Percentiles rank a stretch among this genome's conserved stretches.
phyloP scores from a whole-genome alignment of 495 filamentous ascomycete genomes.

The Penicillium waksmanii region DNA sequence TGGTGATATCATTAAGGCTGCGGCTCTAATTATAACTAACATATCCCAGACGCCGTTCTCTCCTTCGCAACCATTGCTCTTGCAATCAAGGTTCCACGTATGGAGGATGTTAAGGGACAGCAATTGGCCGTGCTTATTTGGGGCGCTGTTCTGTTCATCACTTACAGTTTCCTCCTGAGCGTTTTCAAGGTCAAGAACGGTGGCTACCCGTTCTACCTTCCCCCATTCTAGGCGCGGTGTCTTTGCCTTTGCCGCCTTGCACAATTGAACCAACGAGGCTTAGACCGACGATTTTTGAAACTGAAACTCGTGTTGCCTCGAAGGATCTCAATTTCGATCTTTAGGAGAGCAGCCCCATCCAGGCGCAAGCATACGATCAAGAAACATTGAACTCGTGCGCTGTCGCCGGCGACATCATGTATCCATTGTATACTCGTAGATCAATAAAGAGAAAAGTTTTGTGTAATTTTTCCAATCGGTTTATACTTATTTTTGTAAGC shows the following conservation, averaged over 20 bases:
- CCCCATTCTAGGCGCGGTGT: constrained; percentile 67
- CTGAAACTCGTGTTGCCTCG: not conserved
- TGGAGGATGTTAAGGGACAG: constrained; percentile 75
- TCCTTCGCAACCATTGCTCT: constrained; percentile 89
- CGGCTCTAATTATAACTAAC: constrained; percentile 14
- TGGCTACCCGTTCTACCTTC: constrained; percentile 91
- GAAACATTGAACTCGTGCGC: constrained; percentile 6
- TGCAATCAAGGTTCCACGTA: constrained; percentile 88
- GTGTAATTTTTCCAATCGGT: not conserved
- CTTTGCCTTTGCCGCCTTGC: not conserved
- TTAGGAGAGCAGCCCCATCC: not conserved
- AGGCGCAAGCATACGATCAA: constrained; percentile 1
- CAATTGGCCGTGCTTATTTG: constrained; percentile 82
- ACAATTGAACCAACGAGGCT: not conserved
- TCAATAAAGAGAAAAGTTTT: constrained; percentile 9
- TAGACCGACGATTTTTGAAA: not conserved
- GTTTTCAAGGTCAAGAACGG: constrained; percentile 94
- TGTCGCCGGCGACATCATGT: constrained; percentile 28
- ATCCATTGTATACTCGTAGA: constrained; percentile 21
- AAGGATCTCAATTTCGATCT: not conserved
- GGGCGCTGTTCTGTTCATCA: constrained; percentile 74
- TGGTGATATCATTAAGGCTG: constrained; percentile 23
- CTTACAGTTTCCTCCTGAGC: constrained; percentile 93
- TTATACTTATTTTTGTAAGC: not conserved
- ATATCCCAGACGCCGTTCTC: constrained; percentile 77